A percentile compares a stretch with the other conserved stretches of the same genome.
Evolutionary conservation across 2,329 filamentous ascomycete genomes (phyloP).

Genomic region (Fonsecaea pedrosoi): DNA sequence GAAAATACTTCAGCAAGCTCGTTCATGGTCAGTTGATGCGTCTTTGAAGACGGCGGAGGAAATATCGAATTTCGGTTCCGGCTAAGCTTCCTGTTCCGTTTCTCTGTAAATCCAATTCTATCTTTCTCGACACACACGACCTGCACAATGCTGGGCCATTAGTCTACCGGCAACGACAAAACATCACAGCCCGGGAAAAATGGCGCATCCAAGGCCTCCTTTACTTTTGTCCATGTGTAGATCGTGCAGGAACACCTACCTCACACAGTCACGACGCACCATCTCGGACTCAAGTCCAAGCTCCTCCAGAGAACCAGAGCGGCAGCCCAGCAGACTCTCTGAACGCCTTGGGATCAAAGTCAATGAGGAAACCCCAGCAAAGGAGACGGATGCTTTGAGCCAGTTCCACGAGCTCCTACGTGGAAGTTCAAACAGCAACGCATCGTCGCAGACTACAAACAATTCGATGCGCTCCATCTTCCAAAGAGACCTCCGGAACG

Average conservation of each 20-base stretch:
- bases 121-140: not conserved
- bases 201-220: constrained; percentile 29
- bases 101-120: not conserved
- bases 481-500: constrained; percentile 15
- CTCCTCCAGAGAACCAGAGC: constrained; percentile 7
- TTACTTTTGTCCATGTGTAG: constrained; percentile 35
- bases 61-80: constrained; percentile 23
- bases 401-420: constrained; percentile 19
- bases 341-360: constrained; percentile 23
- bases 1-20: constrained; percentile 24
- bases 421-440: constrained; percentile 10
- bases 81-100: constrained; percentile 23
- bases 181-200: constrained; percentile 12
- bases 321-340: constrained; percentile 17
- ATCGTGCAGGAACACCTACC: constrained; percentile 30
- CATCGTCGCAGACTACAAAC: constrained; percentile 4
- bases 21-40: constrained; percentile 19
- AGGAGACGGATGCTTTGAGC: constrained; percentile 6
- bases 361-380: constrained; percentile 10
- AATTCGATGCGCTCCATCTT: constrained; percentile 12
- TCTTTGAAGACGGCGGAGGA: constrained; percentile 20
- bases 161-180: not conserved
- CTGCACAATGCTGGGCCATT: not conserved
- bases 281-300: constrained; percentile 20
- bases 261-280: constrained; percentile 21